A percentile compares a stretch with the other conserved stretches of the same genome.
Evolutionary conservation across 495 filamentous ascomycete species (phyloP).

Genomic region (Aspergillus affinis): DNA sequence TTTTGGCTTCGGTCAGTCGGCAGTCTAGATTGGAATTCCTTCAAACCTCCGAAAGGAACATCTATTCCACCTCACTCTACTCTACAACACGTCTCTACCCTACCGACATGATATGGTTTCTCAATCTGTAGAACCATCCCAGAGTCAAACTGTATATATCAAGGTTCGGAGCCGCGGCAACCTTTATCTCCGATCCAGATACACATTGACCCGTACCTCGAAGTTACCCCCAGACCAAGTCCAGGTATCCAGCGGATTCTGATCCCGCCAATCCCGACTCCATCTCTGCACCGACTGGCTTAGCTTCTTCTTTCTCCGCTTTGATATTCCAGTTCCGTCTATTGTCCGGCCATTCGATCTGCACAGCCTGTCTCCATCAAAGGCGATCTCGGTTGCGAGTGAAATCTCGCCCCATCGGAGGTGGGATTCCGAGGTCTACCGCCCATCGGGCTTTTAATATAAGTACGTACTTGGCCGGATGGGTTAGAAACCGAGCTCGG

Average conservation of each 20-base stretch:
- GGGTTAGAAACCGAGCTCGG: neutral
- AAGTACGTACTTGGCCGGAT: neutral
- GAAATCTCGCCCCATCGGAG: neutral
- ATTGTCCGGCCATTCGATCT: neutral
- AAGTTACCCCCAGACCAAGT: neutral
- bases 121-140: too few species aligned
- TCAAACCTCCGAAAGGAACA: neutral
- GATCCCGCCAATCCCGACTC: neutral
- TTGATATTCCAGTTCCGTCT: neutral
- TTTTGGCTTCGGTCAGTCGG: neutral
- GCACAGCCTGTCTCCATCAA: neutral
- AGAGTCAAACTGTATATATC: neutral
- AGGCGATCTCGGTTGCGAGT: neutral
- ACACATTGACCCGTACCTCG: neutral
- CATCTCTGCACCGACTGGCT: neutral
- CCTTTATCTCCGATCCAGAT: neutral
- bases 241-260: neutral
- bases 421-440: neutral
- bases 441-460: neutral
- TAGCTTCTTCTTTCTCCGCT: neutral
- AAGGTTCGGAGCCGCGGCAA: neutral
- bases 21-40: neutral
- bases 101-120: neutral
- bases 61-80: too few species aligned
- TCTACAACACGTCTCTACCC: neutral